Base-by-base conservation (phyloP, 306 rosid genomes). In the Erythrophleum fordii region DNA sequence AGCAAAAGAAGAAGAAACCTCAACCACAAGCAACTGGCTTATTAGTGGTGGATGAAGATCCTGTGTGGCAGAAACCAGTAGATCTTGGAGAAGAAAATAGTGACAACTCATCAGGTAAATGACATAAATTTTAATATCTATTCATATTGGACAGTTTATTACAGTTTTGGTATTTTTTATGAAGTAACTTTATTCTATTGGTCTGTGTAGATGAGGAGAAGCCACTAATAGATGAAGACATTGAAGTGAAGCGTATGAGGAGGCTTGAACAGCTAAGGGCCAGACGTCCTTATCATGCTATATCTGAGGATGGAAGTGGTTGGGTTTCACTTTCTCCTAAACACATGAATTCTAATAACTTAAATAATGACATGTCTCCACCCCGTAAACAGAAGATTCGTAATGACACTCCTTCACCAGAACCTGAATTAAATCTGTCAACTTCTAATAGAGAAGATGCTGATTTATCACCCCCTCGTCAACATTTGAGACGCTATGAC, bases 271-370 rank as follows among this genome's bases (percentile, higher is more conserved):
- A 78, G 60, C 76, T 91, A 45, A 89, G 84, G 86, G 97, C 96
- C 12, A 87, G 80, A 13, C 96, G 90, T 52, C 82, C 91, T 29
- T 82, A 81, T 83, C 83, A 91, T 88, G 86, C 90, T 64, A 88
- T 93, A 80, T 90, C 94, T 1, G 97, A 93, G 76, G 97, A 95
- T 83, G 98, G 98, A 58, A 95, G 99, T 84, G 99, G 99, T 84
- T 95, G 99, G 98, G 85, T 95, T 85, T 64, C 92, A 31, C 91
- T 95, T 77, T 84, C 98, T 80, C 61, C 86, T 9, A 77, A 86
- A 31, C 26, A 41, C 9, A 73, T 13, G 1, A 78, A 77, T 77
- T 76, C 83, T 77, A 62, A 42, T 49, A 69, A 78, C 58, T 73
- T 77, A 23, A 81, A 76, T 18, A 49, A 84, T 56, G 92, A 89